Evolutionary conservation across 2,329 filamentous ascomycete genomes (phyloP), one percentile per base, ranked within the genome.

Genomic region (Sporothrix mexicana): DNA sequence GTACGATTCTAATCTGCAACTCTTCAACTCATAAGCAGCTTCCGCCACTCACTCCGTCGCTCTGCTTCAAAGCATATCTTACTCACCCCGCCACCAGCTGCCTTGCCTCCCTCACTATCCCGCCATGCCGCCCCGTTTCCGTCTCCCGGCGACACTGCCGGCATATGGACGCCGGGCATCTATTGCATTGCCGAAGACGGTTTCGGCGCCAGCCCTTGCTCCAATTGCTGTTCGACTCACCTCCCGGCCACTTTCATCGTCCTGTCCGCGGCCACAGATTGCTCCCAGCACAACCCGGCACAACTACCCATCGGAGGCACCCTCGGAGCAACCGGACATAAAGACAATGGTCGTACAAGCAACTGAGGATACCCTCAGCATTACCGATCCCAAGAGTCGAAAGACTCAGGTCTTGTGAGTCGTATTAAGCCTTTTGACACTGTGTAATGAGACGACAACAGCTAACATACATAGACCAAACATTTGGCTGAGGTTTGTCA

Each of bases 401-500:
- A 36, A 36, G 30, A 36, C 30, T 36, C 30, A 36, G 30, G 7
- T 7, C 30, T 36, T 36, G 30, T 36, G 7, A 36, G 30, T 36
- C 30, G 30, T 36, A 36, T 36, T 36, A 7, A 7, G 30, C 30
- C 3, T 36, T 36, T 36, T 36, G 30, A 36, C 30, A 36, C 30
- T 36, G 30, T 6, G n/a, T 55, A 36, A 13, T 23, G 12, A 23
- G 6, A n/a, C n/a, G 3, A 41, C n/a, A 9, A 1, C 6, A 36
- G 12, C 36, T 20, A 30, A 53, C 30, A 17, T 23, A 25, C 8
- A 47, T 45, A 76, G 76, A 25, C 76, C 76, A 3, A 76, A 76
- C 68, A 61, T 77, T 1, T 77, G 75, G 76, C 62, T 77, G 10
- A 72, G 76, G 76, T 76, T 36, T 7, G 30, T 36, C 3, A 36